Evolutionary conservation across 1,139 yeast species (phyloP).

Genomic region (Kodamaea arcana): DNA sequence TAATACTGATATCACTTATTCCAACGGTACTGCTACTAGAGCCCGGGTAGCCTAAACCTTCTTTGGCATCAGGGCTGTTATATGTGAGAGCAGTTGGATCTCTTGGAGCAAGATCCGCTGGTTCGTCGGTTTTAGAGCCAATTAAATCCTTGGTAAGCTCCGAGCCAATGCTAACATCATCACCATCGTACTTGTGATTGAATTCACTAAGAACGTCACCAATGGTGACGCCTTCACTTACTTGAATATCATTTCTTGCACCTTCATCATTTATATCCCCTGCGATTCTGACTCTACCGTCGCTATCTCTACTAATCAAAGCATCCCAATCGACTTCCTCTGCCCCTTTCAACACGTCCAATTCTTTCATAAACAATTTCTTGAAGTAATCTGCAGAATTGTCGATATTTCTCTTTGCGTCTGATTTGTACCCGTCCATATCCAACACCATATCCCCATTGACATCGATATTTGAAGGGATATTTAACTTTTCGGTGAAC

Average conservation of each 20-base stretch:
- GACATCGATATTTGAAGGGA: slow-evolving; percentile 83
- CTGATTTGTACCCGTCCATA: slow-evolving; percentile 95
- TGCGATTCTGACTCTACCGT: slow-evolving; percentile 67
- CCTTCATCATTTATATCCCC: slow-evolving; percentile 1
- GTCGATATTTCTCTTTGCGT: slow-evolving; percentile 62
- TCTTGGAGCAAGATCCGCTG: not conserved
- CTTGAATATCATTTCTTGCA: not conserved
- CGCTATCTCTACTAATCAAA: slow-evolving; percentile 49
- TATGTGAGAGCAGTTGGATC: too few relatives aligned
- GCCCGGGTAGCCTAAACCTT: not conserved
- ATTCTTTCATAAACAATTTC: slow-evolving; percentile 61
- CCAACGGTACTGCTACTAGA: not conserved
- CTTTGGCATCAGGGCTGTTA: too few relatives aligned
- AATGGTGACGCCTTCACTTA: not conserved
- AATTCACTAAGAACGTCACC: not conserved
- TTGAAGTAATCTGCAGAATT: slow-evolving; percentile 69
- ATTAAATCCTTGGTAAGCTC: too few relatives aligned
- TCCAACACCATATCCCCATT: slow-evolving; percentile 91
- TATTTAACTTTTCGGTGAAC: slow-evolving; percentile 69
- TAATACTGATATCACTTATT: not conserved
- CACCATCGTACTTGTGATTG: not conserved
- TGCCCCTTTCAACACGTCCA: slow-evolving; percentile 22
- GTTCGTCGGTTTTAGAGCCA: not conserved
- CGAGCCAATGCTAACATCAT: not conserved
- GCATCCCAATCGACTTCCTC: slow-evolving; percentile 28